Evolutionary conservation across 306 rosid genomes (phyloP).

Genomic region (Trichosanthes truncata): DNA sequence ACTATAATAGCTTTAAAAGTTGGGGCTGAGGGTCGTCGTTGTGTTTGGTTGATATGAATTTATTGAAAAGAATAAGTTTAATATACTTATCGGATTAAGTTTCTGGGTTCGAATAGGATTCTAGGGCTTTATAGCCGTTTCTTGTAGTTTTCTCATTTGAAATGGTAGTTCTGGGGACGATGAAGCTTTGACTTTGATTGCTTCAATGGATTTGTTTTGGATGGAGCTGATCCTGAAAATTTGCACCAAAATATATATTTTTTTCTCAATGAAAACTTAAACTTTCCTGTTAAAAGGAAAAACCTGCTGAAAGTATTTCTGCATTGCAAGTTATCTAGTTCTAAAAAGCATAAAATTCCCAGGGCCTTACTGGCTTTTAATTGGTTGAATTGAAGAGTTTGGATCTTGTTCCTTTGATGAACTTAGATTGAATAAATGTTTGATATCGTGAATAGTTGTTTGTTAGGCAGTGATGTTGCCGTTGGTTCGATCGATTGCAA

Average conservation of each 20-base stretch:
- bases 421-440: background rate
- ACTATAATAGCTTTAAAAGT: background rate
- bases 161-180: background rate
- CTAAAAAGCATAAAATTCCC: background rate
- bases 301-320: background rate
- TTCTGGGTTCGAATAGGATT: background rate
- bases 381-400: background rate
- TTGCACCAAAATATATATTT: background rate
- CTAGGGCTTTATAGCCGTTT: background rate
- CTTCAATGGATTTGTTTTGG: background rate
- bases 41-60: background rate
- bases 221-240: background rate
- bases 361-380: background rate
- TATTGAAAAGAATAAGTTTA: background rate
- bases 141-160: background rate
- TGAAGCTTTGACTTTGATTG: conserved; percentile 6
- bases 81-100: background rate
- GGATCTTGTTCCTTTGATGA: background rate
- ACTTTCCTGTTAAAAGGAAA: background rate
- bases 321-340: background rate
- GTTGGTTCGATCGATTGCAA: background rate
- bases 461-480: background rate
- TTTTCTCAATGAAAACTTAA: background rate
- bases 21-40: background rate
- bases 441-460: background rate